Evolutionary conservation across 441 rosid species (phyloP), one percentile per base, ranked within the genome.

Genomic region (Bruguiera hainesii): DNA sequence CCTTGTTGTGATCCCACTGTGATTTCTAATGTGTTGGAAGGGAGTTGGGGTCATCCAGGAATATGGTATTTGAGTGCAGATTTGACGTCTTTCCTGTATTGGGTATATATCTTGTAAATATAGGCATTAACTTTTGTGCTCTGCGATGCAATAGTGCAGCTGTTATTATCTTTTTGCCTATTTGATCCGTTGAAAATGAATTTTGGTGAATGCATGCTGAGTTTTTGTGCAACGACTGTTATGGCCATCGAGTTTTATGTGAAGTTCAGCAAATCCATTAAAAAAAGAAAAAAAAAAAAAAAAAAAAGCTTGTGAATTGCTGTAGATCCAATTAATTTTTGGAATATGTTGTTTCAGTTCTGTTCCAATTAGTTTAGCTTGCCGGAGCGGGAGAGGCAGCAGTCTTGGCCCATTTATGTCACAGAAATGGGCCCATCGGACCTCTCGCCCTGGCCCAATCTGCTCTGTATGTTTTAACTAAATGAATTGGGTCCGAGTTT

Each of bases 61-160:
- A 23, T 55, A 55, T 23, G 28, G 29, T 55, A n/a, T 68, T 30
- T n/a, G 46, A 60, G 64, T 75, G 65, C 68, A 60, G 71, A 63
- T 56, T 1, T 42, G 61, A 58, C 31, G 39, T n/a, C 31, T 20
- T 26, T 57, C 63, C 39, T 39, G 49, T 21, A 66, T 72, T 60
- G 63, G n/a, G n/a, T 28, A n/a, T 29, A 37, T 79, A 77, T 70
- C 51, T 46, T 76, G 85, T 79, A 68, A 16, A 77, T 75, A 75
- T 73, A 3, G 68, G 58, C 57, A 37, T 56, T 29, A 56, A 71
- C 75, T 63, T 15, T 31, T 61, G 71, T 48, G 61, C 52, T 66
- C 60, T 49, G 67, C 68, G 51, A 57, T 66, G 56, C 26, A 59
- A 58, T 70, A 30, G 49, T 46, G 63, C 50, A 29, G 18, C 16